Evolutionary conservation across 805 yeast species (phyloP).

Genomic region (Candida insectorum): DNA sequence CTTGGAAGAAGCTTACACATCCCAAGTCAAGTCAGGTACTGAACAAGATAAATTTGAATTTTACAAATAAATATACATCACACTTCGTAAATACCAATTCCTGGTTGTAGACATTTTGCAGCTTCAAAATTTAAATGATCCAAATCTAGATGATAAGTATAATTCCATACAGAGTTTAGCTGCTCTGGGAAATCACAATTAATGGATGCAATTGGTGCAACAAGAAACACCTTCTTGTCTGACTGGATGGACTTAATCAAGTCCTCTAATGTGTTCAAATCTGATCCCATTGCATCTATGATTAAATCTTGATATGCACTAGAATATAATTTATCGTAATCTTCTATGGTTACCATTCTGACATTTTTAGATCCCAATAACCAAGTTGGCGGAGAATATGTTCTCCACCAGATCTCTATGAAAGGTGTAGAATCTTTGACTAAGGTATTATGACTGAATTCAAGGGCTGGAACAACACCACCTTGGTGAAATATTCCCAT

Average conservation of each 20-base stretch:
- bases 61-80: slow-evolving; percentile 58
- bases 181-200: slow-evolving; percentile 15
- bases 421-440: slow-evolving; percentile 12
- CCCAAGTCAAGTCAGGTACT: slow-evolving; percentile 92
- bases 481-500: slow-evolving; percentile 90
- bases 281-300: slow-evolving; percentile 52
- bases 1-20: slow-evolving; percentile 94
- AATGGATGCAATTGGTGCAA: slow-evolving; percentile 41
- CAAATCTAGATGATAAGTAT: slow-evolving; percentile 57
- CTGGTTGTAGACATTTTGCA: slow-evolving; percentile 52
- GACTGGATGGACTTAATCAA: slow-evolving; percentile 3
- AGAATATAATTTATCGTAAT: slow-evolving; percentile 2
- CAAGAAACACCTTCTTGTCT: slow-evolving; percentile 17
- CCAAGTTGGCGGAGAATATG: slow-evolving; percentile 94
- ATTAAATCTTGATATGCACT: slow-evolving; percentile 15
- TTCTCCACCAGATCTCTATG: slow-evolving; percentile 83
- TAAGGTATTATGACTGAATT: slow-evolving; percentile 25
- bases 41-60: slow-evolving; percentile 98
- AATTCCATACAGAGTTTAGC: slow-evolving; percentile 24
- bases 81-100: slow-evolving; percentile 55
- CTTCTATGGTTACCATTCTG: slow-evolving; percentile 7
- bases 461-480: slow-evolving; percentile 73
- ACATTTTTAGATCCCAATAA: slow-evolving; percentile 39
- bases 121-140: slow-evolving; percentile 61
- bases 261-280: slow-evolving; percentile 15